Evolutionary conservation across 2,329 filamentous ascomycete species (phyloP), one percentile per base, ranked within the genome.

Genomic region (Fusarium sp.): DNA sequence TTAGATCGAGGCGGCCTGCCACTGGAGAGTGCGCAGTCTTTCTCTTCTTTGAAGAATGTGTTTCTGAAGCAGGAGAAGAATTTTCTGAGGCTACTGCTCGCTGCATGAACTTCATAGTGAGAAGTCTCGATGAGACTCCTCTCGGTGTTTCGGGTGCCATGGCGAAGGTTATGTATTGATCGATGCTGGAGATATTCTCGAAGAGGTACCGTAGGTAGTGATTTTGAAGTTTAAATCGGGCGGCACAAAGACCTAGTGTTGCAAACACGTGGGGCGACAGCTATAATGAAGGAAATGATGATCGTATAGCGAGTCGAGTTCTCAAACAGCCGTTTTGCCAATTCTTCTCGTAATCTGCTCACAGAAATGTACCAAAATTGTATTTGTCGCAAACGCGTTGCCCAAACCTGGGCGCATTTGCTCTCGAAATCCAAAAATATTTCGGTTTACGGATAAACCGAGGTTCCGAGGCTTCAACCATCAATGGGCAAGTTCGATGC

Each of bases 71-170:
- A 67, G 86, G 77, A 62, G 81, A 82, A 19, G 74, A 80, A 33
- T 82, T 82, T 49, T 81, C 82, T 24, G 90, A 87, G 49, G 90
- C 89, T 49, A 89, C 91, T 66, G 92, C 92, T 74, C 94, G 88
- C 83, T 97, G 94, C 94, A 97, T 97, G 77, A 97, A 97, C 83
- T 97, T 97, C 94, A 97, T 97, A 37, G 92, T 94, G 75, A 96
- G 85, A 47, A 97, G 89, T 71, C 94, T 90, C 61, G 91, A 94
- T 67, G 94, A 97, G 89, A 96, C 94, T 45, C 84, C 85, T 79
- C 87, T 87, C 46, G 87, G 83, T 62, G 83, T 89, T 75, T 83
- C 80, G 63, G 84, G 80, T 71, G 84, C 79, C 78, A 85, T 84
- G 47, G 10, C 70, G 46, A 51, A 11, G 14, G 35, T n/a, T 52